Base-by-base conservation (phyloP, 2,329 filamentous ascomycete species). In the Ceratocystis ficicola region DNA sequence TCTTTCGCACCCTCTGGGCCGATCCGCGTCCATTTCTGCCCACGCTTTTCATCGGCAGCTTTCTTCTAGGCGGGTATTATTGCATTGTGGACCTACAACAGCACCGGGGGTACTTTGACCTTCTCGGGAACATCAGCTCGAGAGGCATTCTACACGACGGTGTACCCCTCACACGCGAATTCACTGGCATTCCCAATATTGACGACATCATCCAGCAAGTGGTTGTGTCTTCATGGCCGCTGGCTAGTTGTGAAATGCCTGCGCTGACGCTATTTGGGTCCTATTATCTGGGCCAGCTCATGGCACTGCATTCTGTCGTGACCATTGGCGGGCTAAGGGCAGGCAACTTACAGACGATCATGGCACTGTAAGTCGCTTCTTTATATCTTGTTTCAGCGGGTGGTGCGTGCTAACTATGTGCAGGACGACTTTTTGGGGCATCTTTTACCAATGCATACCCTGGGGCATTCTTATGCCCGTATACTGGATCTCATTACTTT, bases 371-470 rank as follows among this genome's bases (percentile, higher is more conserved):
- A 66, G 69, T 66, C 3, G 20, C 6, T 44, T 28, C 8, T 4
- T 15, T 15, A 3, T 32, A 17, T 36, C 28, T 52, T 12, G 12
- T n/a, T 30, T 41, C 17, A 12, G 6, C 55, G 10, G 2, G 28
- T 5, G 1, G n/a, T 8, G 15, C 3, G 30, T 62, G 36, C 48
- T 67, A 41, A 67, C 65, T n/a, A 5, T 15, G 12, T 50, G 6
- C 8, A 72, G 71, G 46, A 64, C 70, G 0, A 65, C 68, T 0
- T 32, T 69, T 1, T 72, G 71, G 71, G 71, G 71, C 1, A 30
- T 69, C 22, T 44, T 69, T 3, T 70, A 69, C 65, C 71, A 72
- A 63, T 66, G 64, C 30, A 65, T 71, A 1, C 70, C 71, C 50
- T 63, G 68, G 32, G 71, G 70, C 61, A 64, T 70, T 30, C 69